Percentiles rank a stretch among this genome's conserved stretches.
Conservation (phyloP, 2,329 filamentous ascomycete genomes). For the Tolypocladium tropicale region DNA sequence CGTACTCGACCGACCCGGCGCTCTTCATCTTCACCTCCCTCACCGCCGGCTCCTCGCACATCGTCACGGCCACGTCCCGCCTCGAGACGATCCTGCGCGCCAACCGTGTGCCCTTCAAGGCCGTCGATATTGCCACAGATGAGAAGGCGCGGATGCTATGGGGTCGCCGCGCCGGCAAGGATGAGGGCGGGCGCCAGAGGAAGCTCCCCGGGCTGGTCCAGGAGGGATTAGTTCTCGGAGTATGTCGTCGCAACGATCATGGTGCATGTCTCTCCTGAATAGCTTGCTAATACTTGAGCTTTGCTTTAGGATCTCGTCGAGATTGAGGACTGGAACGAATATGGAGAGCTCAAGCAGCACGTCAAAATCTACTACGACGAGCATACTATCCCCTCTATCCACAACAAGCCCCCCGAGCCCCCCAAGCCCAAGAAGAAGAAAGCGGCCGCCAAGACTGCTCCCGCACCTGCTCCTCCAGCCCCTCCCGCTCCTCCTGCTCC, state of each 20-base stretch:
- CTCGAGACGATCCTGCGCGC: constrained; percentile 94
- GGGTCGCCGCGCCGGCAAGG: constrained; percentile 72
- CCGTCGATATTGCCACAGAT: constrained; percentile 83
- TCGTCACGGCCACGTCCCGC: constrained; percentile 89
- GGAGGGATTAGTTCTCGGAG: constrained; percentile 73
- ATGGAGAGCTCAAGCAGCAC: constrained; percentile 84
- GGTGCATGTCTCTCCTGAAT: background rate
- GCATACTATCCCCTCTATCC: constrained; percentile 45
- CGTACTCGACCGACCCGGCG: constrained; percentile 51
- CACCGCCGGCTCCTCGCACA: constrained; percentile 89
- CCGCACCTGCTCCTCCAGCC: background rate
- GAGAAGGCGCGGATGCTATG: constrained; percentile 82
- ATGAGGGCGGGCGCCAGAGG: constrained; percentile 47
- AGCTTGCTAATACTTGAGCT: background rate
- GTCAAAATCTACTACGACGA: constrained; percentile 61
- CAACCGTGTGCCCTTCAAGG: constrained; percentile 89
- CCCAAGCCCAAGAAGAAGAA: constrained; percentile 14
- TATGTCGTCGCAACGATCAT: constrained; percentile 36
- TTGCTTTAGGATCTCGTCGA: constrained; percentile 69
- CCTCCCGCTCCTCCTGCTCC: constrained; percentile 12
- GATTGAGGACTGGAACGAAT: constrained; percentile 98
- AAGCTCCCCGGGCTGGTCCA: constrained; percentile 87
- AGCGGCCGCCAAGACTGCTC: constrained; percentile 10
- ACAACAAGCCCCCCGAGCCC: constrained; percentile 37
- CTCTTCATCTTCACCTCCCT: constrained; percentile 96